Percentiles rank a stretch among this genome's conserved stretches.
These are phyloP conservation scores for Tephrocybe sp. DNA, from an alignment of 768 basidiomycete genomes.

Conservation along the genomic window DNA sequence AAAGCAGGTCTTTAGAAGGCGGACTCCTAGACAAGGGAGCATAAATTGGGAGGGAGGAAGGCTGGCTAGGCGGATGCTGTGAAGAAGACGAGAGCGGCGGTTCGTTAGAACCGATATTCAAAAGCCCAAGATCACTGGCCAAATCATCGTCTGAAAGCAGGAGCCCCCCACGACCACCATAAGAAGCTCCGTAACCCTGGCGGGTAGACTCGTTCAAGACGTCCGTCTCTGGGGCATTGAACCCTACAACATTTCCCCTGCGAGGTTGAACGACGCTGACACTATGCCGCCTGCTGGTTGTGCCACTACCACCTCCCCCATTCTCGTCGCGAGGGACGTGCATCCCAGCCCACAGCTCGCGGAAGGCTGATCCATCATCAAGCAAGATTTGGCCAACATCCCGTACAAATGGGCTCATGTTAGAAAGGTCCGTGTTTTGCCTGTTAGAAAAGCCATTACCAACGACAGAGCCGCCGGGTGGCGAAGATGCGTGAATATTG, in stretches of 20 bases:
- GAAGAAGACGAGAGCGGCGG: slow-evolving; percentile 36
- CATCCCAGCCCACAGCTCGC: slow-evolving; percentile 76
- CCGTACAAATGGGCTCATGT: slow-evolving; percentile 83
- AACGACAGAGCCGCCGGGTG: slow-evolving; percentile 35
- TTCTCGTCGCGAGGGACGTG: slow-evolving; percentile 61
- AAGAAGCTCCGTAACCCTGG: slow-evolving; percentile 28
- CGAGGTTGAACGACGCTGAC: slow-evolving; percentile 81
- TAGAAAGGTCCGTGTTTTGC: slow-evolving; percentile 54
- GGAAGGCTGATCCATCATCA: slow-evolving; percentile 69
- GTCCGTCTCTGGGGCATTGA: slow-evolving; percentile 55
- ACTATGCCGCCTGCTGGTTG: slow-evolving; percentile 79
- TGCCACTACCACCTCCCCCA: slow-evolving; percentile 67
- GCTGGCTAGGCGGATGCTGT: slow-evolving; percentile 58
- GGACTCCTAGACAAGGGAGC: slow-evolving; percentile 67
- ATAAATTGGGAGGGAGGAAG: slow-evolving; percentile 75
- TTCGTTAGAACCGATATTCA: slow-evolving; percentile 52
- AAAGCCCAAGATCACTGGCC: slow-evolving; percentile 61
- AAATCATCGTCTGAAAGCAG: slow-evolving; percentile 80
- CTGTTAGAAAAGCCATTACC: slow-evolving; percentile 47
- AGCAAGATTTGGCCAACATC: slow-evolving; percentile 77
- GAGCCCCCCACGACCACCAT: slow-evolving; percentile 52
- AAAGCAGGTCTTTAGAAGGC: slow-evolving; percentile 47
- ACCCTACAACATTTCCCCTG: slow-evolving; percentile 62
- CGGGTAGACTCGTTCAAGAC: slow-evolving; percentile 29
- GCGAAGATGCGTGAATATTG: slow-evolving; percentile 49